Evolutionary conservation across 1,284 basidiomycete species (phyloP).

Genomic region (Phlebopus sp.): DNA sequence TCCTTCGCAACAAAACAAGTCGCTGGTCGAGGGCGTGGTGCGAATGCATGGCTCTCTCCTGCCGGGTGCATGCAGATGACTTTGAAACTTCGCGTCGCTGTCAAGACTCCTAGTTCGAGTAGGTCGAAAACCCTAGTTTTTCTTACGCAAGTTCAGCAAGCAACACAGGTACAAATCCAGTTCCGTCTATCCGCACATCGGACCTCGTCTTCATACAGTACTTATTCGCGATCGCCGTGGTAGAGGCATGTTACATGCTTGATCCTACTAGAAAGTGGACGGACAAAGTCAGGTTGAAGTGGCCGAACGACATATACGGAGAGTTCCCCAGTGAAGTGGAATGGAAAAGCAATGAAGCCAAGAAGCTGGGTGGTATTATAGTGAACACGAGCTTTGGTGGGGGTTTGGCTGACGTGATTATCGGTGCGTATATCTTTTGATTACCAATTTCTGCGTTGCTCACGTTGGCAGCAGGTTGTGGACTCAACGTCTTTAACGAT

Average conservation of each 20-base stretch:
- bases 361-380: slow-evolving; percentile 88
- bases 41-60: slow-evolving; percentile 93
- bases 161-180: not conserved
- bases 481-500: slow-evolving; percentile 84
- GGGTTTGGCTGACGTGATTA: slow-evolving; percentile 72
- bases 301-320: slow-evolving; percentile 97
- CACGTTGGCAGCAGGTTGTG: slow-evolving; percentile 62
- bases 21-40: slow-evolving; percentile 84
- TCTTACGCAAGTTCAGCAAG: not conserved
- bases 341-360: slow-evolving; percentile 37
- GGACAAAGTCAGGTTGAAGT: slow-evolving; percentile 78
- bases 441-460: slow-evolving; percentile 1
- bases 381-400: slow-evolving; percentile 85
- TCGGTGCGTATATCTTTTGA: slow-evolving; percentile 54
- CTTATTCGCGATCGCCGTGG: slow-evolving; percentile 86
- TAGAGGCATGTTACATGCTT: slow-evolving; percentile 71
- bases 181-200: slow-evolving; percentile 48
- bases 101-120: slow-evolving; percentile 25
- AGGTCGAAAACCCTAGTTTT: not conserved
- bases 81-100: slow-evolving; percentile 64
- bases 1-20: slow-evolving; percentile 89
- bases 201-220: slow-evolving; percentile 96
- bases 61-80: slow-evolving; percentile 88
- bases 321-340: slow-evolving; percentile 46
- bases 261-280: slow-evolving; percentile 44